Evolutionary conservation across 768 basidiomycete species (phyloP).

Genomic region (Lactarius pseudohatsudake): DNA sequence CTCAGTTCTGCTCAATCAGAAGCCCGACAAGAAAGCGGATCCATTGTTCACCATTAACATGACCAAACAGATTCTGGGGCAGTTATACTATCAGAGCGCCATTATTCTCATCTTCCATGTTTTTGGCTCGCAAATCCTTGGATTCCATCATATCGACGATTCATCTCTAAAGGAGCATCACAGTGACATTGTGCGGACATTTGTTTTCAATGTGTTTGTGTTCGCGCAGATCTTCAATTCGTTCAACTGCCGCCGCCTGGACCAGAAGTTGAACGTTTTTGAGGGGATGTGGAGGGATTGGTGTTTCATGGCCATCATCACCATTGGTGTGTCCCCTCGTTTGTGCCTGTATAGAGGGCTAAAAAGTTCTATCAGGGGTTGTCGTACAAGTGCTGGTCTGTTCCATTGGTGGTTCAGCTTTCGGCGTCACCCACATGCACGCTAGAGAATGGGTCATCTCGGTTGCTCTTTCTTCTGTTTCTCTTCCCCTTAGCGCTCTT

Average conservation of each 20-base stretch:
- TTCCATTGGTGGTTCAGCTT: conserved; percentile 87
- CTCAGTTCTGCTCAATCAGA: too few species aligned
- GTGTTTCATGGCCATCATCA: conserved; percentile 83
- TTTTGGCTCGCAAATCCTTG: too few species aligned
- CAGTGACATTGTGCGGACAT: too few species aligned
- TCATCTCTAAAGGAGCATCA: too few species aligned
- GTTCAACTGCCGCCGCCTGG: too few species aligned
- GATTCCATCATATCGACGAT: too few species aligned
- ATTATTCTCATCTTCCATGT: too few species aligned
- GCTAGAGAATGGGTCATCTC: conserved; percentile 94
- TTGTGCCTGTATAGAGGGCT: conserved; percentile 8
- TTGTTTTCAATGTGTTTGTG: conserved; percentile 34
- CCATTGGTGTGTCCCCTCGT: conserved; percentile 61
- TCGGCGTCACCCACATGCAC: conserved; percentile 76
- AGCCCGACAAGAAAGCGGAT: conserved; percentile 38
- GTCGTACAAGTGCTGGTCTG: conserved; percentile 85
- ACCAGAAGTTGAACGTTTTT: conserved; percentile 54
- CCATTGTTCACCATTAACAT: too few species aligned
- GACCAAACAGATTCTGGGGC: too few species aligned
- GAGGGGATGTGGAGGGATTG: conserved; percentile 74
- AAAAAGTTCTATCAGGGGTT: conserved; percentile 56
- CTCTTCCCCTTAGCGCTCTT: too few species aligned
- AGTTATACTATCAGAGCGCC: neutral
- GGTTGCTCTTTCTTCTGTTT: conserved; percentile 68
- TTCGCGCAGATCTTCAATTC: too few species aligned